A percentile compares a stretch with the other conserved stretches of the same genome.
Evolutionary conservation across 495 filamentous ascomycete genomes (phyloP).

Genomic region (Neurospora sp.): DNA sequence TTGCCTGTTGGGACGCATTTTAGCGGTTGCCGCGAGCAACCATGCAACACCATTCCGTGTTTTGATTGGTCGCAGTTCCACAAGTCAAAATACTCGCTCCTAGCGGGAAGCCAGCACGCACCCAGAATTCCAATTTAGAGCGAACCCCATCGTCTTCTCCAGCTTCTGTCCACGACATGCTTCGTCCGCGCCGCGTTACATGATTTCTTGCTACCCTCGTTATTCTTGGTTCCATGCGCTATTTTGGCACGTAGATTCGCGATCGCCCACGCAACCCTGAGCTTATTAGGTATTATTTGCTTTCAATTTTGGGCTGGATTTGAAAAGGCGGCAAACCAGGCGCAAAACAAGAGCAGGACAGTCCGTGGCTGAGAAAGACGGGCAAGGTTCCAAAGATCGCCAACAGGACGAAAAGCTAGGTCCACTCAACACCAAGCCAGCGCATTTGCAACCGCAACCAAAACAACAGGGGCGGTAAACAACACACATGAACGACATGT

Average conservation of each 20-base stretch:
- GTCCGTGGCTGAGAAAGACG: background rate
- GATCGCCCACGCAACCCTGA: background rate
- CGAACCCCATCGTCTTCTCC: background rate
- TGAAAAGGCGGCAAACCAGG: background rate
- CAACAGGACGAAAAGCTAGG: background rate
- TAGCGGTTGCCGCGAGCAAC: constrained; percentile 20
- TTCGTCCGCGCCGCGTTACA: constrained; percentile 17
- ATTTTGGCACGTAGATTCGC: constrained; percentile 24
- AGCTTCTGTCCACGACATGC: constrained; percentile 4
- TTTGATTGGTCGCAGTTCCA: constrained; percentile 13
- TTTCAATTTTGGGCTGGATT: background rate
- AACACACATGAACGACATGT: constrained; percentile 15
- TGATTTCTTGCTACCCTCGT: constrained; percentile 13
- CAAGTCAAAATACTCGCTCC: constrained; percentile 19
- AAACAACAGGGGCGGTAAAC: constrained; percentile 3
- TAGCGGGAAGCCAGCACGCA: constrained; percentile 10
- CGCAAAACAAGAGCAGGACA: background rate
- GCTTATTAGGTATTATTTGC: background rate
- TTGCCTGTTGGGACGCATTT: constrained; percentile 5
- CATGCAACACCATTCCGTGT: background rate
- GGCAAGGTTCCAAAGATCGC: background rate
- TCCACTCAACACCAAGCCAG: background rate
- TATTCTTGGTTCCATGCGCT: constrained; percentile 17
- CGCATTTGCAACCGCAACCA: constrained; percentile 5
- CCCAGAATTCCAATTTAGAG: constrained; percentile 1